These are phyloP conservation scores for Furcasterigmium sp. DNA, from an alignment of 2,329 filamentous ascomycete genomes.

Conservation along the genomic window DNA sequence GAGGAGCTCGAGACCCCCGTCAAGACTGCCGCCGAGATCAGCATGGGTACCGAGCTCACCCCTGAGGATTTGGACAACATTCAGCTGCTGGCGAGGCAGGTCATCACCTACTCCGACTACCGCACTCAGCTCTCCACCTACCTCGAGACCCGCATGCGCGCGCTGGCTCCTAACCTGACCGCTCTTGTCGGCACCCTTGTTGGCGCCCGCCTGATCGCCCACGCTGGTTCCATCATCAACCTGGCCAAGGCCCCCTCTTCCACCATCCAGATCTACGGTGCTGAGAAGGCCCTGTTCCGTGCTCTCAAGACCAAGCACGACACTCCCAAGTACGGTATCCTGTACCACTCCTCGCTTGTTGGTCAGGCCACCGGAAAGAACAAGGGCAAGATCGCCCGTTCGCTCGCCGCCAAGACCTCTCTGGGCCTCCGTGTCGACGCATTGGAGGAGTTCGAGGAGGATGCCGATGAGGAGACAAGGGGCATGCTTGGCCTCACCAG, in stretches of 20 bases:
- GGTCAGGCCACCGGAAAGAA: constrained; percentile 97
- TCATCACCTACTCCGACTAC: constrained; percentile 88
- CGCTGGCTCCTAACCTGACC: constrained; percentile 93
- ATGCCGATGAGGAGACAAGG: constrained; percentile 84
- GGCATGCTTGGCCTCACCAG: constrained; percentile 70
- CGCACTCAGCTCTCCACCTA: constrained; percentile 83
- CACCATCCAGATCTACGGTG: constrained; percentile 96
- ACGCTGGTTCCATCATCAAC: constrained; percentile 90
- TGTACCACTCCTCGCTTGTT: constrained; percentile 89
- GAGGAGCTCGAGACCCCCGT: constrained; percentile 91
- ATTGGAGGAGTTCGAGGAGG: constrained; percentile 53
- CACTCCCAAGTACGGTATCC: constrained; percentile 95
- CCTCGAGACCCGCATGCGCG: constrained; percentile 88
- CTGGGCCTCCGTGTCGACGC: constrained; percentile 92
- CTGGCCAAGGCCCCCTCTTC: constrained; percentile 92
- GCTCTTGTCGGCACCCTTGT: constrained; percentile 90
- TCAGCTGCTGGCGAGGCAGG: constrained; percentile 84
- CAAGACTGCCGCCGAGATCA: constrained; percentile 92
- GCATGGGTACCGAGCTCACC: constrained; percentile 97
- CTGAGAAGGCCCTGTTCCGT: constrained; percentile 97
- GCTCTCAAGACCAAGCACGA: constrained; percentile 99
- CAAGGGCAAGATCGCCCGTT: constrained; percentile 98
- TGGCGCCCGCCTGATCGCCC: constrained; percentile 89
- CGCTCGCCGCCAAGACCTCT: constrained; percentile 89
- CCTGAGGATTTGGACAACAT: constrained; percentile 92